These are phyloP conservation scores for Thalassiosira sp. DNA, from an alignment of 352 stramenopile genomes.

Conservation along the genomic window DNA sequence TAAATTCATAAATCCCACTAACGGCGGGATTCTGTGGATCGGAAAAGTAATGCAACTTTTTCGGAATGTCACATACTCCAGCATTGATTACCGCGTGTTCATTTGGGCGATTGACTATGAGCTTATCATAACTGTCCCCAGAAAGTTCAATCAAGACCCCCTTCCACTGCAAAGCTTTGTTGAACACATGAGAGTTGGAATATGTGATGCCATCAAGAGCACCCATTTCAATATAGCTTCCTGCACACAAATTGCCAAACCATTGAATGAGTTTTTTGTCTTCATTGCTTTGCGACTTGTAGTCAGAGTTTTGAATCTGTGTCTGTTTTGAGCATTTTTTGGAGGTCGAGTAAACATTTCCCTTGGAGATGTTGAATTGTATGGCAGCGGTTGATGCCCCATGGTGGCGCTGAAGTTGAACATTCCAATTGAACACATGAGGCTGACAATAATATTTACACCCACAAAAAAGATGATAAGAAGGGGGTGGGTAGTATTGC, in stretches of 20 bases:
- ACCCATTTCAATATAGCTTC: constrained; percentile 49
- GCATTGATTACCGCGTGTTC: constrained; percentile 43
- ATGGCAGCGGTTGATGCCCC: too few relatives aligned
- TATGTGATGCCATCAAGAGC: constrained; percentile 29
- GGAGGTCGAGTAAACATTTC: background rate
- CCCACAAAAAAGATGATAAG: too few relatives aligned
- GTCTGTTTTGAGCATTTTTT: background rate
- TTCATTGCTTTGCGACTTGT: constrained; percentile 12
- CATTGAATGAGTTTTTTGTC: constrained; percentile 18
- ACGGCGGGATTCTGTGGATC: background rate
- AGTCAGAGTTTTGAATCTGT: background rate
- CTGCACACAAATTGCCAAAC: constrained; percentile 27
- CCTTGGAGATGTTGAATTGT: constrained; percentile 8
- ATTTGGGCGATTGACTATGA: constrained; percentile 44
- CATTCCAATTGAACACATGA: too few relatives aligned
- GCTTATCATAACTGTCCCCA: constrained; percentile 13
- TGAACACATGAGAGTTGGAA: constrained; percentile 40
- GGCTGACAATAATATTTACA: too few relatives aligned
- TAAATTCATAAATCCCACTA: constrained; percentile 46
- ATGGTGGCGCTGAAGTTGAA: too few relatives aligned
- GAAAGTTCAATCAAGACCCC: constrained; percentile 44
- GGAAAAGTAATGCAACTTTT: constrained; percentile 35
- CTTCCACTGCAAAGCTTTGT: constrained; percentile 37
- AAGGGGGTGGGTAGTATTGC: too few relatives aligned
- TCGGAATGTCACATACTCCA: constrained; percentile 32